A percentile compares a stretch with the other conserved stretches of the same genome.
Conservation (phyloP, 2,329 filamentous ascomycete species). For the Colletotrichum orchidophilum region DNA sequence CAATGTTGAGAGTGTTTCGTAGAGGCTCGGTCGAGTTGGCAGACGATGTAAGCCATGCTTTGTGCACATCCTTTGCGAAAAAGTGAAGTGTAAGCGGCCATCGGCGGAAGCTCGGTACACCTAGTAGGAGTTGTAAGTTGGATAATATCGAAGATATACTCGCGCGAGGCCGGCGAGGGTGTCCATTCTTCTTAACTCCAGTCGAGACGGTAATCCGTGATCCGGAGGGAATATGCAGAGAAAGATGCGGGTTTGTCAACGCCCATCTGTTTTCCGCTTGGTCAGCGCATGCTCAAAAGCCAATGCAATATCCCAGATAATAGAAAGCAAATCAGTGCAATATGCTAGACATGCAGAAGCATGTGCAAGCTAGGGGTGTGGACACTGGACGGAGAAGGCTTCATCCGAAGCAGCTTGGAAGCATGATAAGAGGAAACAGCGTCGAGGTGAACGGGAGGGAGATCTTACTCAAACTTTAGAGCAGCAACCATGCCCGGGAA, state of each 20-base stretch:
- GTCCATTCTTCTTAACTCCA: constrained; percentile 60
- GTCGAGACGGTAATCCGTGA: constrained; percentile 66
- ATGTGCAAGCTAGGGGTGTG: constrained; percentile 18
- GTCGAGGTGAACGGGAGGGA: constrained; percentile 7
- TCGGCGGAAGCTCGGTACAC: constrained; percentile 79
- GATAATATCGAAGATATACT: constrained; percentile 76
- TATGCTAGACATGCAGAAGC: not conserved
- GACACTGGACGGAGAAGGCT: not conserved
- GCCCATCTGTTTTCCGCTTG: constrained; percentile 75
- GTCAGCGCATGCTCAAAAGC: not conserved
- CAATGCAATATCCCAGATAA: not conserved
- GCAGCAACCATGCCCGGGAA: constrained; percentile 90
- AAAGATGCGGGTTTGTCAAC: constrained; percentile 84
- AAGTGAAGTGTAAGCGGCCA: constrained; percentile 89
- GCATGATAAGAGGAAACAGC: not conserved
- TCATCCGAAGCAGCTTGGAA: constrained; percentile 19
- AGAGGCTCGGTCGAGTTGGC: constrained; percentile 57
- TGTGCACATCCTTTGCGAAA: constrained; percentile 75
- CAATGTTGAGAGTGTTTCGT: constrained; percentile 59
- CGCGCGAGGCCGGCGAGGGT: constrained; percentile 64
- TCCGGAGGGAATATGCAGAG: constrained; percentile 77
- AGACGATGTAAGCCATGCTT: constrained; percentile 72
- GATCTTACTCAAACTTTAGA: constrained; percentile 85
- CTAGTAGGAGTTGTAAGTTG: constrained; percentile 83
- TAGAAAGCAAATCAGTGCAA: not conserved